A percentile compares a stretch with the other conserved stretches of the same genome.
Conservation (phyloP, 2,329 filamentous ascomycete species). For the Colletotrichum agaves region DNA sequence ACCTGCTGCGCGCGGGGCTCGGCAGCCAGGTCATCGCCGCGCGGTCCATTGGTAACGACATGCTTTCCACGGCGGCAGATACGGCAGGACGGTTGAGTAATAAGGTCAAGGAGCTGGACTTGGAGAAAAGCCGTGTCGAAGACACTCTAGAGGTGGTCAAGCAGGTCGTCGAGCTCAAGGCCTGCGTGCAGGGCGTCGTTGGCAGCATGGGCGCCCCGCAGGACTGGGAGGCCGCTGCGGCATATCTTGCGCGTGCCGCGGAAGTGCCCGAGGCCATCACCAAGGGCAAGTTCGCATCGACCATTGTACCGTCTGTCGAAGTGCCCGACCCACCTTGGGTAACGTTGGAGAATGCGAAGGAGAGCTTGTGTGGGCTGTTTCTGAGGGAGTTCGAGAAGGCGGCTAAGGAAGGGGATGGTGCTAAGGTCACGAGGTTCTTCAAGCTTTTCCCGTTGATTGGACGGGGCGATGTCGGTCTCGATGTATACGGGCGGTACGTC, state of each 20-base stretch:
- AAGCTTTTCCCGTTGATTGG: constrained; percentile 97
- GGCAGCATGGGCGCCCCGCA: constrained; percentile 98
- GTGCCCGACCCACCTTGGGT: constrained; percentile 91
- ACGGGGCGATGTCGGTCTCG: constrained; percentile 85
- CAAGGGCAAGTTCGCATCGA: constrained; percentile 85
- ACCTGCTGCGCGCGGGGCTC: constrained; percentile 87
- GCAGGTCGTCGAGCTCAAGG: constrained; percentile 95
- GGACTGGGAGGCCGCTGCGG: constrained; percentile 97
- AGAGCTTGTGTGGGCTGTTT: constrained; percentile 91
- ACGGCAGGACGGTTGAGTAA: constrained; percentile 88
- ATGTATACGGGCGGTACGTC: constrained; percentile 95
- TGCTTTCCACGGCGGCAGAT: constrained; percentile 86
- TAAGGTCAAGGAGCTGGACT: constrained; percentile 87
- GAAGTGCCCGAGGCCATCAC: constrained; percentile 84
- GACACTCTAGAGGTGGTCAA: constrained; percentile 92
- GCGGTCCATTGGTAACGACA: constrained; percentile 85
- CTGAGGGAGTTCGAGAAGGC: constrained; percentile 95
- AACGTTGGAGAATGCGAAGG: constrained; percentile 86
- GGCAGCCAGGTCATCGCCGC: constrained; percentile 88
- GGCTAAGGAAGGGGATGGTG: constrained; percentile 84
- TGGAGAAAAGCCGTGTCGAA: constrained; percentile 91
- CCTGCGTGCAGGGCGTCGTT: constrained; percentile 92
- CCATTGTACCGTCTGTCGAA: constrained; percentile 94
- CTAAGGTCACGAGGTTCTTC: constrained; percentile 94
- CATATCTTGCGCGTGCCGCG: constrained; percentile 85